Percentiles rank a stretch among this genome's conserved stretches.
Evolutionary conservation across 2,329 filamentous ascomycete species (phyloP).

Genomic region (Penicillium sp.): DNA sequence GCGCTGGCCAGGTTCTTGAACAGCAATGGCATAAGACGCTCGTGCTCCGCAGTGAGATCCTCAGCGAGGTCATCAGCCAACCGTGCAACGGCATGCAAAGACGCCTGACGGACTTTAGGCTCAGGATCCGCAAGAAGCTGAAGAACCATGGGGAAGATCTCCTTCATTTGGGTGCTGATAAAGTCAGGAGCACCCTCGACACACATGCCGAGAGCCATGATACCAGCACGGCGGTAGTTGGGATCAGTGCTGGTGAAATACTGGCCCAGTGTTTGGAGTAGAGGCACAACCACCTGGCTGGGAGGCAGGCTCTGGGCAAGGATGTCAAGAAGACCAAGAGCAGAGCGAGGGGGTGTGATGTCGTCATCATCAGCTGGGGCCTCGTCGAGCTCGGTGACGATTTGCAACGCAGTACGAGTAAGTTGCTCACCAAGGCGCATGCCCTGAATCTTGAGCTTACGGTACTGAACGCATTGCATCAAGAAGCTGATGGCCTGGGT

Average conservation of each 20-base stretch:
- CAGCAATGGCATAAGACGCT: conserved; percentile 73
- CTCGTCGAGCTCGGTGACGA: conserved; percentile 80
- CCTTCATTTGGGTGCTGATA: conserved; percentile 82
- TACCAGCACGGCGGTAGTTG: conserved; percentile 79
- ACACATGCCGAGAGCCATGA: conserved; percentile 85
- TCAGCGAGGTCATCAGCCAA: conserved; percentile 90
- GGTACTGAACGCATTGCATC: conserved; percentile 84
- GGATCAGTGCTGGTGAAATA: conserved; percentile 72
- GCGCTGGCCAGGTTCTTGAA: conserved; percentile 85
- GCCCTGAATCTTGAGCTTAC: conserved; percentile 91
- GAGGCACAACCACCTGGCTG: conserved; percentile 86
- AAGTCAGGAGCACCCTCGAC: conserved; percentile 97
- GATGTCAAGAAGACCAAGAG: conserved; percentile 81
- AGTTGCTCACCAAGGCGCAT: conserved; percentile 82
- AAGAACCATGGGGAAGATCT: conserved; percentile 78
- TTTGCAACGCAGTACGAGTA: conserved; percentile 79
- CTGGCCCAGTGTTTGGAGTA: conserved; percentile 76
- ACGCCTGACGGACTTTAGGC: conserved; percentile 75
- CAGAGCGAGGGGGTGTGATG: conserved; percentile 75
- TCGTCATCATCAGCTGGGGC: conserved; percentile 67
- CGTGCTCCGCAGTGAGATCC: conserved; percentile 79
- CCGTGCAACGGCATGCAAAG: conserved; percentile 79
- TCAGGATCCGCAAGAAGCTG: conserved; percentile 78
- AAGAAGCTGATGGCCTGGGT: conserved; percentile 90
- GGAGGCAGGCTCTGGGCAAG: conserved; percentile 83